phyloP scores from a whole-genome alignment of 2,329 filamentous ascomycete genomes.

The Fusarium irregulare region DNA sequence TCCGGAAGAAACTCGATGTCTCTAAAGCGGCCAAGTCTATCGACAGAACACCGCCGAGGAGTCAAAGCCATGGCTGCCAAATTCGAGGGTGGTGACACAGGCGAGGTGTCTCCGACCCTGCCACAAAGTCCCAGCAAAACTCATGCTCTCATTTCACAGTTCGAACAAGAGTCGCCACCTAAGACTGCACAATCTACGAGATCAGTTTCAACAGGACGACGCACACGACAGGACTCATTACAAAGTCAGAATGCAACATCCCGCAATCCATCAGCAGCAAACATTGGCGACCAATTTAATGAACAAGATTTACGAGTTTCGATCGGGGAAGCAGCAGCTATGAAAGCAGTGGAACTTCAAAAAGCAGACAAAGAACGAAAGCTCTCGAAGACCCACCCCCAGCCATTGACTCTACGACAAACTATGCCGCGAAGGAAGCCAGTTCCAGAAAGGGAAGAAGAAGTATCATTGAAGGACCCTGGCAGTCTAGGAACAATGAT shows the following conservation, averaged over 20 bases:
- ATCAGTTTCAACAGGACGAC: slow-evolving; percentile 25
- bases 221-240: slow-evolving; percentile 4
- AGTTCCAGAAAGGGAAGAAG: slow-evolving; percentile 1
- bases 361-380: slow-evolving; percentile 4
- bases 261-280: slow-evolving; percentile 5
- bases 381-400: not conserved
- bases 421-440: slow-evolving; percentile 19
- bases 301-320: slow-evolving; percentile 25
- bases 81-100: slow-evolving; percentile 55
- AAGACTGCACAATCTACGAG: slow-evolving; percentile 17
- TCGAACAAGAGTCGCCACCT: slow-evolving; percentile 27
- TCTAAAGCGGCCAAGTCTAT: slow-evolving; percentile 26
- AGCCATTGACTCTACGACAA: slow-evolving; percentile 9
- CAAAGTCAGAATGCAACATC: slow-evolving; percentile 10
- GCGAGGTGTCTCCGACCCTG: slow-evolving; percentile 3
- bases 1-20: slow-evolving; percentile 23
- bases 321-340: slow-evolving; percentile 35
- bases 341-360: slow-evolving; percentile 30
- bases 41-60: slow-evolving; percentile 46
- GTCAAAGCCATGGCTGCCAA: slow-evolving; percentile 65
- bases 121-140: slow-evolving; percentile 29
- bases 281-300: not conserved
- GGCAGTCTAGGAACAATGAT: slow-evolving; percentile 55
- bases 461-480: slow-evolving; percentile 34
- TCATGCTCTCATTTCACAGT: slow-evolving; percentile 37